Conservation (phyloP, 495 filamentous ascomycete species). For the Penicillium herquei region DNA sequence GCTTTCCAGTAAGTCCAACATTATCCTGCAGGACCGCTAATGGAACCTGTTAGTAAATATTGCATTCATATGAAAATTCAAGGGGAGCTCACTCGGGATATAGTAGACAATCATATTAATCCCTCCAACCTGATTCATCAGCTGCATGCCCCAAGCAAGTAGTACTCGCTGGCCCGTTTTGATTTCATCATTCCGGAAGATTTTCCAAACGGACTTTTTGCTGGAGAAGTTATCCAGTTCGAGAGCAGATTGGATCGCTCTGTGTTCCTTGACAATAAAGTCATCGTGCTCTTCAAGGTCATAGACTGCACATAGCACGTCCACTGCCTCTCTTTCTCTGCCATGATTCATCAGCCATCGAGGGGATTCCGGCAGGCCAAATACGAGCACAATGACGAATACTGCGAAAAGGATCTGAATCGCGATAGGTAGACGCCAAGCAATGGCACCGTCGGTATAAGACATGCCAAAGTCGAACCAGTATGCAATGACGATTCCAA, state of each 20-base stretch:
- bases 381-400: constrained; percentile 36
- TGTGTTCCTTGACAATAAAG: constrained; percentile 43
- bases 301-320: constrained; percentile 52
- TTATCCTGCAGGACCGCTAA: constrained; percentile 44
- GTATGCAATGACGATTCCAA: constrained; percentile 45
- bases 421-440: constrained; percentile 49
- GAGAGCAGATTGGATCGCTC: constrained; percentile 46
- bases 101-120: constrained; percentile 53
- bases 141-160: constrained; percentile 51
- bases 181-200: constrained; percentile 50
- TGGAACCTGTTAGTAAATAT: constrained; percentile 12
- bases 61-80: neutral
- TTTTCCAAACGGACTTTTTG: constrained; percentile 39
- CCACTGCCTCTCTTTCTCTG: constrained; percentile 46
- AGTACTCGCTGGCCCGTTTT: constrained; percentile 53
- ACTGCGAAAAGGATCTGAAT: constrained; percentile 46
- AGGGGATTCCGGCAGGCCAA: constrained; percentile 45
- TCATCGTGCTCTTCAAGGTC: constrained; percentile 39
- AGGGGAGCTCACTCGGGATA: constrained; percentile 8
- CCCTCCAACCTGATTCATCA: constrained; percentile 51
- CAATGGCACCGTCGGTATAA: constrained; percentile 37
- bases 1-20: constrained; percentile 48
- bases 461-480: constrained; percentile 51
- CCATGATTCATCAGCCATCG: constrained; percentile 46
- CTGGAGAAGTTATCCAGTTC: constrained; percentile 44